phyloP scores from a whole-genome alignment of 2,329 filamentous ascomycete genomes.

The Diplodia scrobiculata region DNA sequence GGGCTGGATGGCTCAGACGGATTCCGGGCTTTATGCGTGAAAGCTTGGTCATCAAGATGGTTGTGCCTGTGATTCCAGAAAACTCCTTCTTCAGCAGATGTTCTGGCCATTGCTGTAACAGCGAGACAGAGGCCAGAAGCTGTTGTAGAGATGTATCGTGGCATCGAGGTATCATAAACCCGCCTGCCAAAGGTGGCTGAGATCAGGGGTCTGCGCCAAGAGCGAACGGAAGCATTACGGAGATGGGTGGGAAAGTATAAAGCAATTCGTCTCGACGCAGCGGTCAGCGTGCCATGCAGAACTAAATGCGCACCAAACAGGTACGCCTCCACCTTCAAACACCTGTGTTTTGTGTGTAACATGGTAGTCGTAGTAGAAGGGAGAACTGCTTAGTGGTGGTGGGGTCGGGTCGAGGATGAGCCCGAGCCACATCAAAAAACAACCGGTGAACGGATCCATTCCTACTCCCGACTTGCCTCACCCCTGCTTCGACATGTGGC shows the following conservation, averaged over 20 bases:
- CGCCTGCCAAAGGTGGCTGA: not conserved
- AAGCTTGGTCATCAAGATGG: no score
- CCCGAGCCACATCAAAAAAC: slow-evolving; percentile 8
- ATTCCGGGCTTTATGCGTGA: no score
- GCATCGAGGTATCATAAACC: not conserved
- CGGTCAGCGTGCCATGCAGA: no score
- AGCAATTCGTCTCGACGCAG: not conserved
- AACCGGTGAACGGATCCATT: slow-evolving; percentile 8
- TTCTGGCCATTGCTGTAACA: no score
- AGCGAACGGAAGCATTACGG: not conserved
- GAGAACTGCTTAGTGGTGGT: not conserved
- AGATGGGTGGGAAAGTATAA: not conserved
- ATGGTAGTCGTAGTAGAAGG: not conserved
- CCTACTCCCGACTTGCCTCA: not conserved
- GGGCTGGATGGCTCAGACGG: no score
- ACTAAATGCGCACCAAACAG: not conserved
- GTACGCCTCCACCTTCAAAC: not conserved
- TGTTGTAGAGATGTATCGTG: no score
- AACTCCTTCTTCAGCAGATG: no score
- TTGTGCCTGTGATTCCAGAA: no score
- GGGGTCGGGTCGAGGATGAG: not conserved
- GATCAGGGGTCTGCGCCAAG: not conserved
- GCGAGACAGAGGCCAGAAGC: no score
- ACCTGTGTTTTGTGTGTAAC: slow-evolving; percentile 9
- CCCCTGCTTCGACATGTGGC: not conserved